These are phyloP conservation scores for Aspergillus baeticus DNA, from an alignment of 495 filamentous ascomycete genomes.

Conservation along the genomic window DNA sequence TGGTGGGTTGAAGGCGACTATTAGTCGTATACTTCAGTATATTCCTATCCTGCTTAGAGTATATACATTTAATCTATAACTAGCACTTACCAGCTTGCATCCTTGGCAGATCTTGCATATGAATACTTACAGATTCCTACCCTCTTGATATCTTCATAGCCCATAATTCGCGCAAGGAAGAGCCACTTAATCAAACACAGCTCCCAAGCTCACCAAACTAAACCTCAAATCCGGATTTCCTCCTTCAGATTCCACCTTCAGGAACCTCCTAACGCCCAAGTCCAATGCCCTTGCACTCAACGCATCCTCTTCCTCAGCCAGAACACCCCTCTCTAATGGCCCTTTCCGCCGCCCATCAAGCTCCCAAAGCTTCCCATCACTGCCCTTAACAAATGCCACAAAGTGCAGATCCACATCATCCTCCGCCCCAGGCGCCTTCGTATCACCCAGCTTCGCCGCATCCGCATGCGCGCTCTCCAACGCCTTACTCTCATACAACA, in stretches of 20 bases:
- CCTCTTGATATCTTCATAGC: too few relatives aligned
- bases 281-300: slow-evolving; percentile 64
- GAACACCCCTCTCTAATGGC: slow-evolving; percentile 56
- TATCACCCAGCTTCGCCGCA: slow-evolving; percentile 71
- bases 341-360: slow-evolving; percentile 78
- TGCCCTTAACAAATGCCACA: slow-evolving; percentile 78
- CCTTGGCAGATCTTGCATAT: too few relatives aligned
- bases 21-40: too few relatives aligned
- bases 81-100: too few relatives aligned
- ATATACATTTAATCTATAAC: too few relatives aligned
- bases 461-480: slow-evolving; percentile 71
- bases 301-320: slow-evolving; percentile 62
- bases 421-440: slow-evolving; percentile 63
- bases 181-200: slow-evolving; percentile 59
- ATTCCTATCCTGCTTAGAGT: too few relatives aligned
- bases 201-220: slow-evolving; percentile 69
- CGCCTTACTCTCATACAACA: slow-evolving; percentile 70
- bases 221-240: slow-evolving; percentile 70
- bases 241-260: slow-evolving; percentile 56
- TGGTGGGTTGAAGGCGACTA: slow-evolving; percentile 53
- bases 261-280: slow-evolving; percentile 57
- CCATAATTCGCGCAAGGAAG: too few relatives aligned
- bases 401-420: slow-evolving; percentile 77
- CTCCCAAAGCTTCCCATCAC: slow-evolving; percentile 76
- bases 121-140: too few relatives aligned